Evolutionary conservation across 1,284 basidiomycete genomes (phyloP).

Genomic region (Puccinia polysora): DNA sequence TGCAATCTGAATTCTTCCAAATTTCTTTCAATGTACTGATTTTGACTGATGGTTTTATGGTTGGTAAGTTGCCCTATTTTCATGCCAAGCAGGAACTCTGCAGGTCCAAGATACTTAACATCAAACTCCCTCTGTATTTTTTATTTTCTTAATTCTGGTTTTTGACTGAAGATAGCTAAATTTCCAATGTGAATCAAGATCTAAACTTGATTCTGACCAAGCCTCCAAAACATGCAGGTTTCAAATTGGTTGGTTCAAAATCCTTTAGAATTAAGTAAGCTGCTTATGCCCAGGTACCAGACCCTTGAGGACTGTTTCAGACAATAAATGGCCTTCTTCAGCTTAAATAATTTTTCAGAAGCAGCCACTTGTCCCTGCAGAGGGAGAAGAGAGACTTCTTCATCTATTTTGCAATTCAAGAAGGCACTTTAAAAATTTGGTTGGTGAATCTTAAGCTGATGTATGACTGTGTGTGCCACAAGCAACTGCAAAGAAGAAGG

Average conservation of each 20-base stretch:
- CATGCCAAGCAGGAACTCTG: background rate
- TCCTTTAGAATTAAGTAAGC: background rate
- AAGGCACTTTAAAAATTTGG: background rate
- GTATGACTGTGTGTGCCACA: background rate
- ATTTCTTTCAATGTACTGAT: background rate
- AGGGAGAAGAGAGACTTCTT: background rate
- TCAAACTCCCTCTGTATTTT: background rate
- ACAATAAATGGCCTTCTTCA: background rate
- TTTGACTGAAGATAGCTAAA: background rate
- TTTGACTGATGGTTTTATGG: background rate
- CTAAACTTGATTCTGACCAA: background rate
- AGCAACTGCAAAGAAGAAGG: background rate
- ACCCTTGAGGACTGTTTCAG: background rate
- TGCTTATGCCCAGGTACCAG: background rate
- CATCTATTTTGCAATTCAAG: background rate
- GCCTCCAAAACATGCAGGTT: background rate
- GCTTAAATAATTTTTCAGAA: background rate
- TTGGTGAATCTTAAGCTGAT: constrained; percentile 1
- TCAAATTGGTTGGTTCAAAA: background rate
- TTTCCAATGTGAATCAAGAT: background rate
- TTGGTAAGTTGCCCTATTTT: background rate
- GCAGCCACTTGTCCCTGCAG: background rate
- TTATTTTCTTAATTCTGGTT: background rate
- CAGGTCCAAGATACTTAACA: background rate
- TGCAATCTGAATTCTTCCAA: too few relatives aligned